phyloP scores from a whole-genome alignment of 129 eudicot species.

The Chrysanthemum lavandulifolium region DNA sequence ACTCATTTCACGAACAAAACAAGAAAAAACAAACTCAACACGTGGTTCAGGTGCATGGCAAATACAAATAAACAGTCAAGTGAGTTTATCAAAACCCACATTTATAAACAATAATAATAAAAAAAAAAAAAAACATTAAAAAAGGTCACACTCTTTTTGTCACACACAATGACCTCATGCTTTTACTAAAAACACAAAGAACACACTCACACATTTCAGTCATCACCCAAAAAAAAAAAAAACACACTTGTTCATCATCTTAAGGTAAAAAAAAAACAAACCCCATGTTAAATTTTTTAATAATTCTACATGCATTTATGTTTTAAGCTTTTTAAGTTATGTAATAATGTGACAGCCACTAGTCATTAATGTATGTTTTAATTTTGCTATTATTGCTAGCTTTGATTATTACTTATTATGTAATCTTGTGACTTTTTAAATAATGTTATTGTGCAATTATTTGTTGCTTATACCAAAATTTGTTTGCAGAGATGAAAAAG shows the following conservation, averaged over 20 bases:
- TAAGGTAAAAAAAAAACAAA: no score
- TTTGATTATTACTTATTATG: constrained; percentile 2
- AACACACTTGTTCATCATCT: constrained; percentile 3
- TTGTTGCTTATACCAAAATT: constrained; percentile 17
- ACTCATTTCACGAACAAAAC: background rate
- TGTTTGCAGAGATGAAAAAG: constrained; percentile 25
- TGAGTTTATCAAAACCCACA: constrained; percentile 27
- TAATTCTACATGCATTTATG: background rate
- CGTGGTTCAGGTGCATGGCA: constrained; percentile 36
- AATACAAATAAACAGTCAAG: constrained; percentile 12
- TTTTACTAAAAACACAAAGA: constrained; percentile 23
- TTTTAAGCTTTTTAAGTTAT: background rate
- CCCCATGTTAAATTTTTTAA: background rate
- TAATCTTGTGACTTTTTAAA: no score
- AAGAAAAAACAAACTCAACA: constrained; percentile 11
- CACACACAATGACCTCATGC: constrained; percentile 31
- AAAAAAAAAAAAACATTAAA: background rate
- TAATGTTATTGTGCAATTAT: no score
- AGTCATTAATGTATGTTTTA: background rate
- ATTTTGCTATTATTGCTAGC: constrained; percentile 15
- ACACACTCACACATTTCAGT: constrained; percentile 4
- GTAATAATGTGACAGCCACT: background rate
- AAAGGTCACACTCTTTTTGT: constrained; percentile 49
- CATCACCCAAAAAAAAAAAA: background rate
- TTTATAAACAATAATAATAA: background rate